phyloP scores from a whole-genome alignment of 2,329 filamentous ascomycete species.

The Hypoxylon sp. region DNA sequence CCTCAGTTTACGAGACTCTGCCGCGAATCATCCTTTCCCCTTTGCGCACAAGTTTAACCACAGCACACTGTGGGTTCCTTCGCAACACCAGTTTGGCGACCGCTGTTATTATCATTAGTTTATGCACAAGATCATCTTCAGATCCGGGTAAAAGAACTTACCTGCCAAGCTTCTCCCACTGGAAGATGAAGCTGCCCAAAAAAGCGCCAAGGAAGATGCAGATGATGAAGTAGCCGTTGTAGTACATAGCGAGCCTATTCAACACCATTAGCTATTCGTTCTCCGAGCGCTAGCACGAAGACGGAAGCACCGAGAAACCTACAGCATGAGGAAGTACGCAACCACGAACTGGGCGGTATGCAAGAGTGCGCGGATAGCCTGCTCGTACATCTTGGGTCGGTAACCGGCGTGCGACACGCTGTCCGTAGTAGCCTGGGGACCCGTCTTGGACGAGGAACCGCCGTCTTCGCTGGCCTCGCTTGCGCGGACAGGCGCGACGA shows the following conservation, averaged over 20 bases:
- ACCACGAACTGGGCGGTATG: constrained; percentile 79
- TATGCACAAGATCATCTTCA: background rate
- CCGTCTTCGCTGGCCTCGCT: constrained; percentile 33
- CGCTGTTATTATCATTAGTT: constrained; percentile 20
- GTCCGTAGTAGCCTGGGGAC: constrained; percentile 4
- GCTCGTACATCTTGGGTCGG: constrained; percentile 72
- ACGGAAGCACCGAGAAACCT: constrained; percentile 2
- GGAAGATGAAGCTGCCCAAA: constrained; percentile 78
- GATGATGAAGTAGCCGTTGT: constrained; percentile 81
- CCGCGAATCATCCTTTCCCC: background rate
- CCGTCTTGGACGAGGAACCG: constrained; percentile 9
- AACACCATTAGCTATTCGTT: constrained; percentile 1
- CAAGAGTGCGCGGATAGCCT: constrained; percentile 72
- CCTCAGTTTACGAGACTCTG: background rate
- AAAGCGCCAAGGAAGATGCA: constrained; percentile 83
- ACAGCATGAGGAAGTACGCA: constrained; percentile 83
- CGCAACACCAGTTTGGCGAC: constrained; percentile 27
- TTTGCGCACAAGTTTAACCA: constrained; percentile 18
- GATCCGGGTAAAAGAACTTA: constrained; percentile 14
- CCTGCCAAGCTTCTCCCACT: constrained; percentile 69
- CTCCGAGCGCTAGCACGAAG: background rate
- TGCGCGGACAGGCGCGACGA: constrained; percentile 34
- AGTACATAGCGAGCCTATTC: constrained; percentile 64
- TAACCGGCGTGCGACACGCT: constrained; percentile 46
- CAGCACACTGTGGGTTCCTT: constrained; percentile 39